Evolutionary conservation across 164 flowering plant genomes (phyloP).

Genomic region (Chimonanthus praecox): DNA sequence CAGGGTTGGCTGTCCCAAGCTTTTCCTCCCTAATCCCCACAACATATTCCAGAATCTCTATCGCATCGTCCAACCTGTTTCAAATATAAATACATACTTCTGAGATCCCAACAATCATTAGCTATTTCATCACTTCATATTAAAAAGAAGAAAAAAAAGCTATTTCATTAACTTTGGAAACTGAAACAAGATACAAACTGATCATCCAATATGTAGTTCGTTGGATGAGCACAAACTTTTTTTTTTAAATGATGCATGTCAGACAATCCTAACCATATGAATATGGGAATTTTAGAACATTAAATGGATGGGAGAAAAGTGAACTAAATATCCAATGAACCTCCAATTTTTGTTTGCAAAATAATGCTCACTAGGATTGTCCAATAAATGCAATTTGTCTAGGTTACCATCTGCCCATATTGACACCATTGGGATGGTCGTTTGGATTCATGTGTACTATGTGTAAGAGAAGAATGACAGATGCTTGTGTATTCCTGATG

Average conservation of each 20-base stretch:
- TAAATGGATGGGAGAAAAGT: background rate
- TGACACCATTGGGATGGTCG: background rate
- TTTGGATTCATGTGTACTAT: background rate
- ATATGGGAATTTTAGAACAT: too few relatives aligned
- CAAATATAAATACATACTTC: conserved; percentile 1
- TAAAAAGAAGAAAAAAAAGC: background rate
- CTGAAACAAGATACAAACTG: background rate
- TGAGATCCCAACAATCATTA: background rate
- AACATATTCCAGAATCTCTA: conserved; percentile 62
- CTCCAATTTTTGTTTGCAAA: background rate
- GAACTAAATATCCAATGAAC: background rate
- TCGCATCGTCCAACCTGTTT: conserved; percentile 77
- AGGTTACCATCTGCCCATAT: too few relatives aligned
- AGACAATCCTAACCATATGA: background rate
- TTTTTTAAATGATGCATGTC: background rate
- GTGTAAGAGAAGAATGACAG: too few relatives aligned
- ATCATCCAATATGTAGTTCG: background rate
- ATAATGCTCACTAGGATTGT: background rate
- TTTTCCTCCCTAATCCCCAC: conserved; percentile 81
- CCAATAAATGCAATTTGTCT: background rate
- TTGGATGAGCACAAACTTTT: background rate
- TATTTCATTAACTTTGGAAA: background rate
- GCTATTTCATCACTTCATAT: background rate
- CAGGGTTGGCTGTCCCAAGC: conserved; percentile 89
- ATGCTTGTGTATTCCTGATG: too few relatives aligned